A percentile compares a stretch with the other conserved stretches of the same genome.
phyloP scores from a whole-genome alignment of 1,139 yeast species.

The Scheffersomyces stambukii region DNA sequence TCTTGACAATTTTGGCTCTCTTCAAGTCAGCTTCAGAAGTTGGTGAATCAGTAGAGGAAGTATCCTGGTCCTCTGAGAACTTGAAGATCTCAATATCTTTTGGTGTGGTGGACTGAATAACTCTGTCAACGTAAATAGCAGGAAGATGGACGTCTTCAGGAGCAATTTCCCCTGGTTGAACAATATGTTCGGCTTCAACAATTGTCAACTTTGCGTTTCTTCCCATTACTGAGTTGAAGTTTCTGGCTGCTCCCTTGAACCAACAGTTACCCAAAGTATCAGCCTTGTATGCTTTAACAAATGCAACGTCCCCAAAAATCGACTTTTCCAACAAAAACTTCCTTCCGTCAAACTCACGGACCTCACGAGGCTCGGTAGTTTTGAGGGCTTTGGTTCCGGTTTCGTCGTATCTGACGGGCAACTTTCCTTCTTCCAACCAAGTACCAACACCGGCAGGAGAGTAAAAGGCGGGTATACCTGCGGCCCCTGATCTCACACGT shows the following conservation, averaged over 20 bases:
- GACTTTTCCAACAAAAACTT: slow-evolving; percentile 41
- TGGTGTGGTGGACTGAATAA: slow-evolving; percentile 36
- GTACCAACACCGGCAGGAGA: slow-evolving; percentile 51
- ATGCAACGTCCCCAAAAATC: slow-evolving; percentile 43
- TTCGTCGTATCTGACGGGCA: slow-evolving; percentile 38
- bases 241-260: slow-evolving; percentile 45
- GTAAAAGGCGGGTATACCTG: slow-evolving; percentile 49
- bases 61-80: slow-evolving; percentile 9
- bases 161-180: slow-evolving; percentile 40
- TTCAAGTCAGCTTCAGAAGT: slow-evolving; percentile 15
- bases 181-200: slow-evolving; percentile 51
- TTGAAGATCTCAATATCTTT: slow-evolving; percentile 40
- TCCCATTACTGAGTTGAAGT: slow-evolving; percentile 45
- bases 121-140: slow-evolving; percentile 37
- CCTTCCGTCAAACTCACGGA: slow-evolving; percentile 38
- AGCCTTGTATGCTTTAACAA: slow-evolving; percentile 45
- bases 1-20: slow-evolving; percentile 35
- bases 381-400: slow-evolving; percentile 30
- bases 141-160: slow-evolving; percentile 48
- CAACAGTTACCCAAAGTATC: slow-evolving; percentile 46
- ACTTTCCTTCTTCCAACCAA: slow-evolving; percentile 46
- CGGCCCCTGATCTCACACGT: slow-evolving; percentile 46
- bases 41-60: slow-evolving; percentile 10
- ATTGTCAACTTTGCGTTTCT: slow-evolving; percentile 42
- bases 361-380: slow-evolving; percentile 35